Evolutionary conservation across 495 filamentous ascomycete genomes (phyloP).

Genomic region (Trichoderma asperelloides): DNA sequence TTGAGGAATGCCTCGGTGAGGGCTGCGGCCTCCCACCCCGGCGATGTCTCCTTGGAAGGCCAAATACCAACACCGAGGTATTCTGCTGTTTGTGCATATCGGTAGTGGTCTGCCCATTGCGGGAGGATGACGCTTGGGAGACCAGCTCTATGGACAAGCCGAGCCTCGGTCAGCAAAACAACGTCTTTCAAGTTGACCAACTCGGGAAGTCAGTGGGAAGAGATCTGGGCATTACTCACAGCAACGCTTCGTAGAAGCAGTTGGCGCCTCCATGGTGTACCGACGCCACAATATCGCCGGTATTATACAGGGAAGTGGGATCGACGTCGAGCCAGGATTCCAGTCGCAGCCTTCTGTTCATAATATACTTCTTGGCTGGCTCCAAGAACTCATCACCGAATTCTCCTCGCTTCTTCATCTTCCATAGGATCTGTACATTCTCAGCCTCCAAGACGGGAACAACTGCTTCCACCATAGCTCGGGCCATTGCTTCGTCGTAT

Average conservation of each 20-base stretch:
- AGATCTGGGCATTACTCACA: slow-evolving; percentile 24
- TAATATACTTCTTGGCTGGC: slow-evolving; percentile 10
- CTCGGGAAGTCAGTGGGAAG: neutral
- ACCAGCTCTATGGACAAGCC: slow-evolving; percentile 23
- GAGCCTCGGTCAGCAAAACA: neutral
- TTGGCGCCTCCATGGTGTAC: slow-evolving; percentile 46
- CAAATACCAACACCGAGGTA: slow-evolving; percentile 32
- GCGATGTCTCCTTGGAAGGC: neutral
- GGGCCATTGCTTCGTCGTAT: slow-evolving; percentile 22
- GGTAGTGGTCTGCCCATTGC: slow-evolving; percentile 40
- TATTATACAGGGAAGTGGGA: slow-evolving; percentile 35
- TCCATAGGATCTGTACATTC: slow-evolving; percentile 39
- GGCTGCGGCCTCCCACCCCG: neutral
- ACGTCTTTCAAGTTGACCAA: neutral
- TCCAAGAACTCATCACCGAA: slow-evolving; percentile 1
- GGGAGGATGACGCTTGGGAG: slow-evolving; percentile 38
- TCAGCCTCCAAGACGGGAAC: slow-evolving; percentile 24
- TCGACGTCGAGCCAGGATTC: slow-evolving; percentile 37
- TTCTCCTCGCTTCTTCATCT: slow-evolving; percentile 23
- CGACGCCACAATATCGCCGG: slow-evolving; percentile 31
- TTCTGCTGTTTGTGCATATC: slow-evolving; percentile 36
- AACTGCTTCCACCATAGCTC: slow-evolving; percentile 24
- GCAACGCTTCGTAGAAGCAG: slow-evolving; percentile 41
- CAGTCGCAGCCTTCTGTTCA: slow-evolving; percentile 22
- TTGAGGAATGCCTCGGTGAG: neutral